These are phyloP conservation scores for Yamadazyma dendronema DNA, from an alignment of 1,139 yeast species.

Conservation along the genomic window DNA sequence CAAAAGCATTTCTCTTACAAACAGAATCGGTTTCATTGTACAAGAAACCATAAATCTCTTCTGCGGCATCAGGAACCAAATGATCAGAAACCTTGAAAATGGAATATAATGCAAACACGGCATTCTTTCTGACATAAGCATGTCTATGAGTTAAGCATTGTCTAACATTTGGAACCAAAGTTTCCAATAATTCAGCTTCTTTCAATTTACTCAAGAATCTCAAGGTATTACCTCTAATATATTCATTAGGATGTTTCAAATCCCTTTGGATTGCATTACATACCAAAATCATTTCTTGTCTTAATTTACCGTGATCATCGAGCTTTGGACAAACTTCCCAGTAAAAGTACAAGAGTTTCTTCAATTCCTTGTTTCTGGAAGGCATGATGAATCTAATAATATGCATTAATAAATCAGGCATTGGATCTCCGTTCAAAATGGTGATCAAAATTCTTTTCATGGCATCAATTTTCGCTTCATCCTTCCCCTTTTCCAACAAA, in stretches of 20 bases:
- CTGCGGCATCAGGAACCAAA: constrained; percentile 93
- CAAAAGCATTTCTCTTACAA: constrained; percentile 94
- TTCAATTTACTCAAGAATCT: constrained; percentile 86
- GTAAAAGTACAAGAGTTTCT: constrained; percentile 88
- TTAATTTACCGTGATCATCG: constrained; percentile 84
- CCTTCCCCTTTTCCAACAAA: constrained; percentile 84
- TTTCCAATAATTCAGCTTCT: constrained; percentile 93
- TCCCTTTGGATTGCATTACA: constrained; percentile 98
- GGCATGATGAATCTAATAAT: constrained; percentile 98
- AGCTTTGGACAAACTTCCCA: constrained; percentile 98
- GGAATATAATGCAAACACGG: constrained; percentile 85
- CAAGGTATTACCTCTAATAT: constrained; percentile 91
- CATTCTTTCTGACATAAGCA: constrained; percentile 96
- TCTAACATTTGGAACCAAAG: constrained; percentile 90
- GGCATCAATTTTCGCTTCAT: constrained; percentile 81
- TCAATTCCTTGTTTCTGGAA: constrained; percentile 83
- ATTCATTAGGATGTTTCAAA: constrained; percentile 96
- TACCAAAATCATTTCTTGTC: constrained; percentile 97
- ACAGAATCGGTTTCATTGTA: constrained; percentile 86
- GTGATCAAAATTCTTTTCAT: constrained; percentile 86
- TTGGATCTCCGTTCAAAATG: constrained; percentile 89
- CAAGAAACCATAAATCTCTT: constrained; percentile 70
- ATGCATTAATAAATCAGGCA: constrained; percentile 96
- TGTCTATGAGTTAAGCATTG: constrained; percentile 93
- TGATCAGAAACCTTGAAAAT: constrained; percentile 82